A percentile compares a stretch with the other conserved stretches of the same genome.
Evolutionary conservation across 371 early-diverging fungal species (phyloP).

Genomic region (Lichtheimia ornata): DNA sequence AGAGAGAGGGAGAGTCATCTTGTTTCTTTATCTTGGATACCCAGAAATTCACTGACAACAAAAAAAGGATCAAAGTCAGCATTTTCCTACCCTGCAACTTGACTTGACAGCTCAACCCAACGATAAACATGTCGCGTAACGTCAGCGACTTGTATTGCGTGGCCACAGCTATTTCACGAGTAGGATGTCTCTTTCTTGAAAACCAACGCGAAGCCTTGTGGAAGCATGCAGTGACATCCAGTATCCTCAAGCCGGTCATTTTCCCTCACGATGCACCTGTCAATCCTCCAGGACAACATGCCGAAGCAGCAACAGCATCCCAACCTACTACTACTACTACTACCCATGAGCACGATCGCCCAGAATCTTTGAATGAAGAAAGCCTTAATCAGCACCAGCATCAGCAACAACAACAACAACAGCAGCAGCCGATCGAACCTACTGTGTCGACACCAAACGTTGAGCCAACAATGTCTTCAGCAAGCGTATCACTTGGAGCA

Average conservation of each 20-base stretch:
- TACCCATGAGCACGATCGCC: too few species aligned
- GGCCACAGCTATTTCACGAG: constrained; percentile 32
- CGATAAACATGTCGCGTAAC: constrained; percentile 26
- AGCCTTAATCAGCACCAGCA: not conserved
- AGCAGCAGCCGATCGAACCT: not conserved
- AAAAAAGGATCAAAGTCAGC: too few species aligned
- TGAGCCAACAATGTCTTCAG: not conserved
- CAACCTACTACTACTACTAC: too few species aligned
- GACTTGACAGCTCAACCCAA: too few species aligned
- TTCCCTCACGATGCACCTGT: constrained; percentile 17
- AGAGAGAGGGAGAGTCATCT: too few species aligned
- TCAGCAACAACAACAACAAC: not conserved
- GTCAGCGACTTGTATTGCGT: constrained; percentile 40
- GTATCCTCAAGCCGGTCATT: constrained; percentile 32
- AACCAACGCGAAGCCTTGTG: constrained; percentile 35
- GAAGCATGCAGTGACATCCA: constrained; percentile 45
- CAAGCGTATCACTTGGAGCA: too few species aligned
- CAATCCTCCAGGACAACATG: not conserved
- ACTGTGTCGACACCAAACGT: not conserved
- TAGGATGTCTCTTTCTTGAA: constrained; percentile 26
- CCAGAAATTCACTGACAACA: too few species aligned
- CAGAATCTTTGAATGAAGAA: not conserved
- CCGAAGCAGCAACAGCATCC: not conserved
- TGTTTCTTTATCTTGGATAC: too few species aligned
- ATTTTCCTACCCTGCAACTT: too few species aligned